phyloP scores from a whole-genome alignment of 805 yeast species.

The Kluyveromyces aestuarii region DNA sequence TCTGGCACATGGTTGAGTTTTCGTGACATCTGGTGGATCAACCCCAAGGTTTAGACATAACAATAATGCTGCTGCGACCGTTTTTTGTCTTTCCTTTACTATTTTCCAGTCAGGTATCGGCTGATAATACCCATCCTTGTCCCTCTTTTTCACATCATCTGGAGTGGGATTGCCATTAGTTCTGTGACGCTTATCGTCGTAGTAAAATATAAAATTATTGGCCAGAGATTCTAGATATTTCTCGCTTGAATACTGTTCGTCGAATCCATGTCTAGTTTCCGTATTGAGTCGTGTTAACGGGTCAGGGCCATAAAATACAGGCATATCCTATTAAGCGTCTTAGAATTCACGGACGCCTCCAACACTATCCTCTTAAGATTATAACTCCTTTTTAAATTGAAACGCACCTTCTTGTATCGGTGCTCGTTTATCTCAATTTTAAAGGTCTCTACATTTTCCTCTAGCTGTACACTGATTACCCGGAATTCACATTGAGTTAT shows the following conservation, averaged over 20 bases:
- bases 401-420: too few species aligned
- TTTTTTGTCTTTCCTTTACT: slow-evolving; percentile 82
- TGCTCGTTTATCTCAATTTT: too few species aligned
- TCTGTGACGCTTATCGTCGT: slow-evolving; percentile 84
- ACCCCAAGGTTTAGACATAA: slow-evolving; percentile 88
- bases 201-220: slow-evolving; percentile 70
- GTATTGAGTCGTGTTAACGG: slow-evolving; percentile 43
- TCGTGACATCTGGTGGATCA: slow-evolving; percentile 92
- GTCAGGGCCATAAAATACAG: slow-evolving; percentile 25
- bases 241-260: slow-evolving; percentile 41
- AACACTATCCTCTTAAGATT: background rate
- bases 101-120: slow-evolving; percentile 85
- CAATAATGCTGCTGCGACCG: slow-evolving; percentile 87
- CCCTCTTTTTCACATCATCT: slow-evolving; percentile 39
- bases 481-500: background rate
- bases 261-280: slow-evolving; percentile 62
- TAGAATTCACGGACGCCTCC: background rate
- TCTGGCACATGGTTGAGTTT: slow-evolving; percentile 88
- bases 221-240: slow-evolving; percentile 48
- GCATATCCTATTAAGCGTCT: slow-evolving; percentile 10
- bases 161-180: slow-evolving; percentile 78
- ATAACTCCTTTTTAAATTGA: too few species aligned
- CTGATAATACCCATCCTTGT: slow-evolving; percentile 44
- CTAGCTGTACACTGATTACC: background rate
- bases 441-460: background rate